Evolutionary conservation across 2,329 filamentous ascomycete genomes (phyloP).

Genomic region (Nothophaeocryptopus gaeumannii): DNA sequence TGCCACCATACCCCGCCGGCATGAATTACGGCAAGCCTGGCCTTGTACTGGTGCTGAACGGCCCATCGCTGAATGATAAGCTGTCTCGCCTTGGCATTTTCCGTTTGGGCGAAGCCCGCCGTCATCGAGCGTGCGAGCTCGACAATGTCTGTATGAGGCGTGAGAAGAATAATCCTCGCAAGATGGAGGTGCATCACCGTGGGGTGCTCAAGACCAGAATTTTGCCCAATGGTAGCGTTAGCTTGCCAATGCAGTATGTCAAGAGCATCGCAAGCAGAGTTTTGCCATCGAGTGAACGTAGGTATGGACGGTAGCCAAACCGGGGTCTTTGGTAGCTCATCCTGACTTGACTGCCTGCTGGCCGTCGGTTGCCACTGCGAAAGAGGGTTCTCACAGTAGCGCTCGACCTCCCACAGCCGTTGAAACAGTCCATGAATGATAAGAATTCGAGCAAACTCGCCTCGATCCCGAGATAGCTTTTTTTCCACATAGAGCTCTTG

Average conservation of each 20-base stretch:
- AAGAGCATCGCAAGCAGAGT: slow-evolving; percentile 48
- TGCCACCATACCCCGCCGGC: slow-evolving; percentile 55
- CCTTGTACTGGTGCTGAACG: slow-evolving; percentile 53
- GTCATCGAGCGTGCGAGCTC: slow-evolving; percentile 40
- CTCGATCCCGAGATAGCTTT: slow-evolving; percentile 41
- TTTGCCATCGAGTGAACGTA: slow-evolving; percentile 50
- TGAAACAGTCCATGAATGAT: slow-evolving; percentile 52
- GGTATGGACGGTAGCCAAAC: slow-evolving; percentile 50
- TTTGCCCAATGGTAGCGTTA: slow-evolving; percentile 50
- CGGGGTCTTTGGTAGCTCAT: slow-evolving; percentile 11
- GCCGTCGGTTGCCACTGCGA: slow-evolving; percentile 36
- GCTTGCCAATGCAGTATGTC: slow-evolving; percentile 60
- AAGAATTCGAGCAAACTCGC: slow-evolving; percentile 50
- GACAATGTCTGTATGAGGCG: slow-evolving; percentile 49
- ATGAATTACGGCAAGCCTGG: slow-evolving; percentile 56
- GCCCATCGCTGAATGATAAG: slow-evolving; percentile 47
- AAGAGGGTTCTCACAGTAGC: slow-evolving; percentile 46
- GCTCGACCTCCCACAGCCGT: slow-evolving; percentile 49
- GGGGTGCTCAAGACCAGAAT: slow-evolving; percentile 53
- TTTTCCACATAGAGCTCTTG: slow-evolving; percentile 52
- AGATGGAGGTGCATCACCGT: slow-evolving; percentile 57
- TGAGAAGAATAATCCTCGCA: slow-evolving; percentile 52
- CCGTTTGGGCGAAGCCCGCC: slow-evolving; percentile 17
- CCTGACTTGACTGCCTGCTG: slow-evolving; percentile 18
- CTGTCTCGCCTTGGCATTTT: slow-evolving; percentile 4